Conservation (phyloP, 2,329 filamentous ascomycete genomes). For the Alternaria ventricosa region DNA sequence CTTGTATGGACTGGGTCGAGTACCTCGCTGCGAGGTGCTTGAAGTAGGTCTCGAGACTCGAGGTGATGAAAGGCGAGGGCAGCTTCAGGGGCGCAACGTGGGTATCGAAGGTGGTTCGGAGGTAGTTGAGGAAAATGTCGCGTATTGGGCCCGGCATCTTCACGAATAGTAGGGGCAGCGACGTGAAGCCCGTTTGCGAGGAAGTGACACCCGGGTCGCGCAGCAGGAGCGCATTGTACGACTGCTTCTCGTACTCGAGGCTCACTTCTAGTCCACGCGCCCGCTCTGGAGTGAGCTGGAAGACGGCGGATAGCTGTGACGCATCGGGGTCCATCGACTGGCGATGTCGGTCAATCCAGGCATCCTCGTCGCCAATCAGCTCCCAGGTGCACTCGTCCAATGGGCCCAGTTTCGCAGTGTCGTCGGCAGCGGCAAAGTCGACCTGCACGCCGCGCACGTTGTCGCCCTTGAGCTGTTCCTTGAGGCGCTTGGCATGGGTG, state of each 20-base stretch:
- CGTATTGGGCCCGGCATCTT: slow-evolving; percentile 59
- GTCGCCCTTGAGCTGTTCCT: slow-evolving; percentile 58
- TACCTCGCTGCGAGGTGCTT: slow-evolving; percentile 59
- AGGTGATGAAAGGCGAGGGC: slow-evolving; percentile 54
- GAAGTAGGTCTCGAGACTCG: slow-evolving; percentile 61
- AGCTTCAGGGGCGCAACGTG: slow-evolving; percentile 55
- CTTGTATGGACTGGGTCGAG: slow-evolving; percentile 39
- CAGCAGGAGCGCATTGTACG: slow-evolving; percentile 60
- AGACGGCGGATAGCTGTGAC: slow-evolving; percentile 28
- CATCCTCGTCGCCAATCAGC: slow-evolving; percentile 50
- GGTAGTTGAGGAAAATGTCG: slow-evolving; percentile 57
- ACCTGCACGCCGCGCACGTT: slow-evolving; percentile 55
- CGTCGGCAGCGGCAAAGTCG: slow-evolving; percentile 46
- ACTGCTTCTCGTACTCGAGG: slow-evolving; percentile 58
- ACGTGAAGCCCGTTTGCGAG: slow-evolving; percentile 50
- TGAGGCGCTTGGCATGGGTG: slow-evolving; percentile 56
- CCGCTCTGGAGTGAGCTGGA: slow-evolving; percentile 19
- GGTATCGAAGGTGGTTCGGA: slow-evolving; percentile 59
- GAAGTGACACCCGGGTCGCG: slow-evolving; percentile 43
- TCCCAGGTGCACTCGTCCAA: slow-evolving; percentile 57
- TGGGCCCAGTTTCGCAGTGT: slow-evolving; percentile 54
- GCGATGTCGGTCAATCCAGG: slow-evolving; percentile 48
- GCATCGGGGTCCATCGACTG: slow-evolving; percentile 43
- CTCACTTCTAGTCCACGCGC: slow-evolving; percentile 56
- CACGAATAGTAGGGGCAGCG: slow-evolving; percentile 58